Evolutionary conservation across 2,329 filamentous ascomycete genomes (phyloP), one percentile per base, ranked within the genome.

Genomic region (Lecanicillium sp.): DNA sequence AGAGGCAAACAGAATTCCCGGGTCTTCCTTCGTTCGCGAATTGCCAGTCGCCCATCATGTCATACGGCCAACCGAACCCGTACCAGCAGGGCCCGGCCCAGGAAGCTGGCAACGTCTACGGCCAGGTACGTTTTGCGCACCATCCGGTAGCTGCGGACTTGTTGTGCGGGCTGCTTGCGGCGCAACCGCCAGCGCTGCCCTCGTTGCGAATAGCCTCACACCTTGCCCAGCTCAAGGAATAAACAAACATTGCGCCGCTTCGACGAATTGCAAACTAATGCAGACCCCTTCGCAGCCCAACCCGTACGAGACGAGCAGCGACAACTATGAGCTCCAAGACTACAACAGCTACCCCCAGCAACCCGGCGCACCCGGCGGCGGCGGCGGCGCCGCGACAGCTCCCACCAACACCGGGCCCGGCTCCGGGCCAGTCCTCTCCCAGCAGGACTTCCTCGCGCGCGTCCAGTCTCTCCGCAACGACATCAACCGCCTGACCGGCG

Each of bases 401-500:
- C 50, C 36, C 50, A 55, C 37, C 49, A 52, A 35, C 50, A 51
- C 15, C 48, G 42, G 51, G 46, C 14, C 24, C 67, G 54, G 56
- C 61, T 51, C 52, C 51, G 39, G 51, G 40, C 50, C 47, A 12
- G 57, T 55, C 48, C 70, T 87, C 58, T 75, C 75, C 46, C 81
- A 83, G 61, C 71, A 77, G 54, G 84, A 86, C 54, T 89, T 86
- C 68, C 75, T 89, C 54, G 65, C 71, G 57, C 83, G 83, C 64
- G 79, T 88, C 55, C 73, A 81, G 57, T 77, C 74, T 56, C 75
- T 84, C 51, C 85, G 85, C 66, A 72, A 75, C 57, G 77, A 87
- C 56, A 87, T 90, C 63, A 73, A 77, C 51, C 74, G 74, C 39
- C 75, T 90, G 49, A 80, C 78, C n/a, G 71, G 68, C 37, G 80